Conservation (phyloP, 495 filamentous ascomycete species). For the Parmelia sp. region DNA sequence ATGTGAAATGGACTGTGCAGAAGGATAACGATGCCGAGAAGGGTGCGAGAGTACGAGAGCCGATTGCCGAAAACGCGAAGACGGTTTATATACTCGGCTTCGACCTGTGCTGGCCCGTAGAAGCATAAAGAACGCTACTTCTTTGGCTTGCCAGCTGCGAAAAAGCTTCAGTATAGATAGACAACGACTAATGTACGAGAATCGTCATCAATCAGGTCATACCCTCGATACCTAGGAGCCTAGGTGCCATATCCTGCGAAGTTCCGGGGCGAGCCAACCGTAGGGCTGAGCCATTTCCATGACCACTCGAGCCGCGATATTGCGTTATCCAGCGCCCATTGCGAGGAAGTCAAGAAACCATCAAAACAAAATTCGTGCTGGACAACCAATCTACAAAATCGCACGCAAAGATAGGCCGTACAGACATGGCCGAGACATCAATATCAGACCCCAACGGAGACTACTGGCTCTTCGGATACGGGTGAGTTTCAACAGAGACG, state of each 20-base stretch:
- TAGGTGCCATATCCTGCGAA: too few relatives aligned
- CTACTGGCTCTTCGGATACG: conserved; percentile 90
- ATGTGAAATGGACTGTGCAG: not conserved
- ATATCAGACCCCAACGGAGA: conserved; percentile 36
- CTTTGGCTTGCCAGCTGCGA: not conserved
- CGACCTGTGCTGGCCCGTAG: not conserved
- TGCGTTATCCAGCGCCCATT: not conserved
- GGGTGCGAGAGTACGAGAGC: not conserved
- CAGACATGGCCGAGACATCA: conserved; percentile 1
- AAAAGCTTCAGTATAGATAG: not conserved
- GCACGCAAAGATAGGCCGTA: too few relatives aligned
- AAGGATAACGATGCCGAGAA: not conserved
- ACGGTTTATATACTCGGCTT: not conserved
- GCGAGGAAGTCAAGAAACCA: too few relatives aligned
- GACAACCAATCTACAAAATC: not conserved
- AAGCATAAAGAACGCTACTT: not conserved
- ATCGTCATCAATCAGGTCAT: not conserved
- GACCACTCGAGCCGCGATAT: not conserved
- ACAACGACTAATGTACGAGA: not conserved
- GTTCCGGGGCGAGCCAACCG: not conserved
- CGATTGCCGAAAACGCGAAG: not conserved
- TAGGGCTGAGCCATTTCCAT: not conserved
- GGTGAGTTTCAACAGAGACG: conserved; percentile 46
- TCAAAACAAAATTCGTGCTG: too few relatives aligned
- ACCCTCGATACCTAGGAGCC: not conserved